These are phyloP conservation scores for Lathyrus aphaca DNA, from an alignment of 306 rosid genomes.

Conservation along the genomic window DNA sequence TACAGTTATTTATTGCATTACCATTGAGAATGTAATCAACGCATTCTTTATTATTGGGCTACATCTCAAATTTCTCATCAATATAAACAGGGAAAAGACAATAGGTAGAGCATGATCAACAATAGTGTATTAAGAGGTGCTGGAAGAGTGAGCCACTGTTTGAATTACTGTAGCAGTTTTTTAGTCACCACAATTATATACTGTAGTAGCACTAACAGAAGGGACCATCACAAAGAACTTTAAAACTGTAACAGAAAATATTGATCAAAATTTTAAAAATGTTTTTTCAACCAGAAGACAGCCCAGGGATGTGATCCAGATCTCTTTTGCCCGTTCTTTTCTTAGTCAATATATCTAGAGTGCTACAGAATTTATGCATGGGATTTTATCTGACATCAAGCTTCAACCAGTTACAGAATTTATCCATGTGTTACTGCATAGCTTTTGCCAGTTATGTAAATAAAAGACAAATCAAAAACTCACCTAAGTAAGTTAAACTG, in stretches of 20 bases:
- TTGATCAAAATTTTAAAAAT: constrained; percentile 1
- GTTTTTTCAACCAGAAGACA: neutral
- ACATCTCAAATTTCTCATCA: neutral
- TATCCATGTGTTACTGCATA: constrained; percentile 20
- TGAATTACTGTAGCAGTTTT: constrained; percentile 18
- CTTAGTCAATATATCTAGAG: constrained; percentile 2
- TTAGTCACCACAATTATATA: neutral
- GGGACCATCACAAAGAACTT: neutral
- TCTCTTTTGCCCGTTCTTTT: neutral
- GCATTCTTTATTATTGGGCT: neutral
- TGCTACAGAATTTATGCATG: constrained; percentile 12
- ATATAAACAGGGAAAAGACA: neutral
- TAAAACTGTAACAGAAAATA: neutral
- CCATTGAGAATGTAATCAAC: neutral
- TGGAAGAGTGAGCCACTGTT: neutral
- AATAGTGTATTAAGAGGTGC: constrained; percentile 1
- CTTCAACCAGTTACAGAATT: constrained; percentile 10
- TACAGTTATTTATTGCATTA: neutral
- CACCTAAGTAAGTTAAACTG: constrained; percentile 81
- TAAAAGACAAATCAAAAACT: constrained; percentile 34
- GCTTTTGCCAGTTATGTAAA: constrained; percentile 15
- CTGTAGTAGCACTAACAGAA: neutral
- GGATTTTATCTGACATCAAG: constrained; percentile 21
- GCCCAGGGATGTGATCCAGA: constrained; percentile 6
- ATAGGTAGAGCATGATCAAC: constrained; percentile 14